Conservation (phyloP, 2,329 filamentous ascomycete species). For the Aurifilum marmelostoma region DNA sequence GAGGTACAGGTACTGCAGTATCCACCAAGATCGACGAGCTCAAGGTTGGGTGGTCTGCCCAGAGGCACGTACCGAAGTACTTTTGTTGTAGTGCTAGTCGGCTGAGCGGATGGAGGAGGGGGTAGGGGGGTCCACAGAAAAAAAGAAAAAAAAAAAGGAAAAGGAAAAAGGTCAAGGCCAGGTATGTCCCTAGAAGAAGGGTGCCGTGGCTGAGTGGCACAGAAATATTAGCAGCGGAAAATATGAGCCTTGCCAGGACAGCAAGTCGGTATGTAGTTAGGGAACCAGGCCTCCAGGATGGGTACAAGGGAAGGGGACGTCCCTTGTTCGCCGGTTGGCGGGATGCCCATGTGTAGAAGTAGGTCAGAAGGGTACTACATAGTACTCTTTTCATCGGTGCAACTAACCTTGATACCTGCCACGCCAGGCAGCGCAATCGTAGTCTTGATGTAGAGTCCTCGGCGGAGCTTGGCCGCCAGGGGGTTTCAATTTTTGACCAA, state of each 20-base stretch:
- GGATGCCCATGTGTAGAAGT: background rate
- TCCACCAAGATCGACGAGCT: slow-evolving; percentile 24
- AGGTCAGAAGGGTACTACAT: background rate
- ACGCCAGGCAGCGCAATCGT: background rate
- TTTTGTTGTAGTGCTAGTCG: slow-evolving; percentile 18
- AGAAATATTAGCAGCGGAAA: background rate
- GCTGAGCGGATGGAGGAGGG: slow-evolving; percentile 11
- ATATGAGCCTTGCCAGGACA: slow-evolving; percentile 1
- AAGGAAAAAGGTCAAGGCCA: slow-evolving; percentile 4
- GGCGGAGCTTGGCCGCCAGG: background rate
- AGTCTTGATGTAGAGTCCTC: slow-evolving; percentile 5
- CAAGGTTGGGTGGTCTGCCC: slow-evolving; percentile 20
- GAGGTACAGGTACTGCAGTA: slow-evolving; percentile 25
- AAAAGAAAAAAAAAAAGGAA: slow-evolving; percentile 11
- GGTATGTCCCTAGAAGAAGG: slow-evolving; percentile 3
- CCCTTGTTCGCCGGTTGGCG: background rate
- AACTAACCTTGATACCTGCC: slow-evolving; percentile 2
- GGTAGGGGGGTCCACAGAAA: slow-evolving; percentile 28
- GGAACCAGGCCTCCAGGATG: background rate
- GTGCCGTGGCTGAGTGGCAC: slow-evolving; percentile 5
- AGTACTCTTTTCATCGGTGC: background rate
- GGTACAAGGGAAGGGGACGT: background rate
- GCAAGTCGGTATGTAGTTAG: background rate
- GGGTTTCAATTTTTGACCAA: slow-evolving; percentile 1
- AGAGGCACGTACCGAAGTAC: slow-evolving; percentile 22